Evolutionary conservation across 352 stramenopile genomes (phyloP).

Genomic region (Pythium myriotylum): DNA sequence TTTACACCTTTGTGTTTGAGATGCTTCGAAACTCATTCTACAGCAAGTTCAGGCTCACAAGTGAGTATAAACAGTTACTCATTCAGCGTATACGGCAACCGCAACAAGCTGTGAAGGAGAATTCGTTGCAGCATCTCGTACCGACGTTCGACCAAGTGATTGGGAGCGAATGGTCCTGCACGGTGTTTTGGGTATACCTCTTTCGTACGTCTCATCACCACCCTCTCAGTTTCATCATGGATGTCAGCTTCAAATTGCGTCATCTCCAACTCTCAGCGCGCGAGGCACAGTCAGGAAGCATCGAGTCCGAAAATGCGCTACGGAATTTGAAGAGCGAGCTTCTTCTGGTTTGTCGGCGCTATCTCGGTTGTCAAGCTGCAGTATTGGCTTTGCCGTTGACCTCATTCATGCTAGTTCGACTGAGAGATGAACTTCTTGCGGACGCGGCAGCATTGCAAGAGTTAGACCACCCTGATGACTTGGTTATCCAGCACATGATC

Average conservation of each 20-base stretch:
- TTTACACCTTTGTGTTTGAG: conserved; percentile 34
- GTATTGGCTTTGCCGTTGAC: conserved; percentile 27
- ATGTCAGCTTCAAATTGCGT: conserved; percentile 51
- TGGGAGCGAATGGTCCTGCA: conserved; percentile 65
- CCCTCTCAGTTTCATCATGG: conserved; percentile 62
- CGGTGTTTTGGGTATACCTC: conserved; percentile 72
- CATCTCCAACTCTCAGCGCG: conserved; percentile 30
- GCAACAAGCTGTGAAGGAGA: conserved; percentile 10
- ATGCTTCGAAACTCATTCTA: conserved; percentile 35
- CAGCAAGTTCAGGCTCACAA: conserved; percentile 31
- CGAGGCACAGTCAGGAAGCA: not conserved
- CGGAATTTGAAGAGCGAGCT: conserved; percentile 22
- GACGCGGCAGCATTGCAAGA: conserved; percentile 22
- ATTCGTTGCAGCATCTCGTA: conserved; percentile 24
- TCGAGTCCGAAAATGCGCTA: conserved; percentile 14
- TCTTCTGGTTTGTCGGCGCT: conserved; percentile 32
- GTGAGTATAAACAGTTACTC: conserved; percentile 34
- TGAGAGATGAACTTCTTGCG: conserved; percentile 34
- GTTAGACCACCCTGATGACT: not conserved
- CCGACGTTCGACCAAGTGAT: conserved; percentile 60
- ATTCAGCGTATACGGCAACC: conserved; percentile 23
- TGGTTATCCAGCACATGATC: conserved; percentile 20
- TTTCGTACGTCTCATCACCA: conserved; percentile 61
- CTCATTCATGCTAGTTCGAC: conserved; percentile 18
- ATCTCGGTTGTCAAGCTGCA: conserved; percentile 22